phyloP scores from a whole-genome alignment of 305 asterid species.

The Nicotiana rustica region DNA sequence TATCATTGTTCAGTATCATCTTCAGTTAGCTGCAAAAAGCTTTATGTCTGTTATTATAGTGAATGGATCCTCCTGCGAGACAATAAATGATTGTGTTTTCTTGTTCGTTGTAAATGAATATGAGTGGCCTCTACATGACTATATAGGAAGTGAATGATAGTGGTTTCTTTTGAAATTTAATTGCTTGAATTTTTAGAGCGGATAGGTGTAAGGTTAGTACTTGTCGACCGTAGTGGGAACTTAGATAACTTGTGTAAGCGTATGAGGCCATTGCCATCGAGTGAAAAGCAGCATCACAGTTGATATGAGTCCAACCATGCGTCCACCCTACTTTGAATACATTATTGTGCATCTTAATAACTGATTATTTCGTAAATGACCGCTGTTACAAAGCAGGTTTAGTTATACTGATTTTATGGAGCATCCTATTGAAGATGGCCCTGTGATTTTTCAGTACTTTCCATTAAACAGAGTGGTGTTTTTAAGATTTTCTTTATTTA shows the following conservation, averaged over 20 bases:
- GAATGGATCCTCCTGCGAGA: background rate
- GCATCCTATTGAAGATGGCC: background rate
- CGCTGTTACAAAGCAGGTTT: background rate
- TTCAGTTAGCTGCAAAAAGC: constrained; percentile 7
- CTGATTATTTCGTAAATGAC: background rate
- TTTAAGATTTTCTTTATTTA: background rate
- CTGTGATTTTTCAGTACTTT: background rate
- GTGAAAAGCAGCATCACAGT: background rate
- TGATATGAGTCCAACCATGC: background rate
- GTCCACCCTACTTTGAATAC: background rate
- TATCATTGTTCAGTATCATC: background rate
- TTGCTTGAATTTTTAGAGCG: background rate
- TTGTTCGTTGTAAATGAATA: background rate
- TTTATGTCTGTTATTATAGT: background rate
- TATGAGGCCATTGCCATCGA: background rate
- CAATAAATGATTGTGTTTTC: background rate
- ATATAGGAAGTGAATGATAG: background rate
- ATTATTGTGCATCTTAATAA: background rate
- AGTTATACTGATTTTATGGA: background rate
- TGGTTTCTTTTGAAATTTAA: background rate
- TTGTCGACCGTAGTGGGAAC: constrained; percentile 16
- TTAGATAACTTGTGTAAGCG: background rate
- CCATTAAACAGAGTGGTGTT: background rate
- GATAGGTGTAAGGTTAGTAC: background rate
- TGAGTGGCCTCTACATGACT: background rate